Evolutionary conservation across 257 asterid species (phyloP).

Genomic region (Przewalskia tangutica): DNA sequence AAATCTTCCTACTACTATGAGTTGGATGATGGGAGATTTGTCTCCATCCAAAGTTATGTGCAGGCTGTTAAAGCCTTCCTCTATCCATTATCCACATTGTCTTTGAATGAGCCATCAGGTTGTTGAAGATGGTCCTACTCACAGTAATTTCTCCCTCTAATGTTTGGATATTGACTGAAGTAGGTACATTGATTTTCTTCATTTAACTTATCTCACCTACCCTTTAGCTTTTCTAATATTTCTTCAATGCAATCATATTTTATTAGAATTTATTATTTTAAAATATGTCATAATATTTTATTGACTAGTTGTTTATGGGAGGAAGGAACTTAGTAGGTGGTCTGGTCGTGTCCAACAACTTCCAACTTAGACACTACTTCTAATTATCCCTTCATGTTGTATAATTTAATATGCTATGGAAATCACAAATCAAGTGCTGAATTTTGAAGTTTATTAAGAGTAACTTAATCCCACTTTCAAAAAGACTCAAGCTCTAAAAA

Average conservation of each 20-base stretch:
- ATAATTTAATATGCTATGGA: no score
- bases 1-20: not conserved
- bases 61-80: slow-evolving; percentile 6
- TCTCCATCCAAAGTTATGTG: not conserved
- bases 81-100: not conserved
- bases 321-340: no score
- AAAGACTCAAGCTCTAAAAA: no score
- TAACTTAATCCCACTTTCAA: no score
- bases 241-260: not conserved
- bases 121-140: not conserved
- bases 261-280: no score
- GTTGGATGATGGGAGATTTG: not conserved
- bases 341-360: no score
- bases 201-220: not conserved
- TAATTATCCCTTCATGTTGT: no score
- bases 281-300: no score
- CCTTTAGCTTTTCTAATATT: not conserved
- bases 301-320: no score
- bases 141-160: not conserved
- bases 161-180: not conserved
- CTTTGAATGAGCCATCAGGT: not conserved
- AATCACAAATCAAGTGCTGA: no score
- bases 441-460: no score
- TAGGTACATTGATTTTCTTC: not conserved
- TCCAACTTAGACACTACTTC: no score